Conservation (phyloP, 2,329 filamentous ascomycete species). For the Aspergillus pseudonomiae region DNA sequence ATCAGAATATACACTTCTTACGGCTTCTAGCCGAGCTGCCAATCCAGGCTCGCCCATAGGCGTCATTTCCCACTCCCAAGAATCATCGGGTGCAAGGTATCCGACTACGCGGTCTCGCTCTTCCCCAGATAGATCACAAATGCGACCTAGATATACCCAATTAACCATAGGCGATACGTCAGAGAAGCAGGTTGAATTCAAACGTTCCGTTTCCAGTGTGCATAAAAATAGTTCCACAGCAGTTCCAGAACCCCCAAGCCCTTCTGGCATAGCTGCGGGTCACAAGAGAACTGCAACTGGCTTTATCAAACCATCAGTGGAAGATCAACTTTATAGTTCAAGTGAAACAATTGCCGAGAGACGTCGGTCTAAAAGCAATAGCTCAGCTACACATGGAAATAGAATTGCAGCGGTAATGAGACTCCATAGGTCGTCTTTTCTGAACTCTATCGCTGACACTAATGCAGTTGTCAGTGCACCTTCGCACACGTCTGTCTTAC, state of each 20-base stretch:
- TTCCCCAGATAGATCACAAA: background rate
- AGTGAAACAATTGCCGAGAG: slow-evolving; percentile 36
- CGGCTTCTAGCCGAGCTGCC: background rate
- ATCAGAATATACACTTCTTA: background rate
- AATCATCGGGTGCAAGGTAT: background rate
- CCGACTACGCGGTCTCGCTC: background rate
- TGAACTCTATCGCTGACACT: slow-evolving; percentile 24
- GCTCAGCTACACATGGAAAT: slow-evolving; percentile 67
- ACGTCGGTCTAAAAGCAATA: slow-evolving; percentile 72
- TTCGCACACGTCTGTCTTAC: slow-evolving; percentile 84
- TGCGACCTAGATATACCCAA: background rate
- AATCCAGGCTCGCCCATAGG: background rate
- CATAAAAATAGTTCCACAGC: slow-evolving; percentile 21
- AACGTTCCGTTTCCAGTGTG: slow-evolving; percentile 5
- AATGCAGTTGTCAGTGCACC: slow-evolving; percentile 70
- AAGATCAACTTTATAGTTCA: slow-evolving; percentile 24
- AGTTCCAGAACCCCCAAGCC: slow-evolving; percentile 14
- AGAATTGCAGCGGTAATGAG: slow-evolving; percentile 74
- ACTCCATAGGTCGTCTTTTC: background rate
- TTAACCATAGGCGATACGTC: background rate
- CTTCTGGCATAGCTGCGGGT: slow-evolving; percentile 35
- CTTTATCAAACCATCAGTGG: slow-evolving; percentile 61
- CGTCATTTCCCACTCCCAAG: background rate
- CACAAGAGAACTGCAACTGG: slow-evolving; percentile 80
- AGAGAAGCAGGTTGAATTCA: slow-evolving; percentile 4